A percentile compares a stretch with the other conserved stretches of the same genome.
phyloP scores from a whole-genome alignment of 2,329 filamentous ascomycete genomes.

The Trichoderma cornu-damae region DNA sequence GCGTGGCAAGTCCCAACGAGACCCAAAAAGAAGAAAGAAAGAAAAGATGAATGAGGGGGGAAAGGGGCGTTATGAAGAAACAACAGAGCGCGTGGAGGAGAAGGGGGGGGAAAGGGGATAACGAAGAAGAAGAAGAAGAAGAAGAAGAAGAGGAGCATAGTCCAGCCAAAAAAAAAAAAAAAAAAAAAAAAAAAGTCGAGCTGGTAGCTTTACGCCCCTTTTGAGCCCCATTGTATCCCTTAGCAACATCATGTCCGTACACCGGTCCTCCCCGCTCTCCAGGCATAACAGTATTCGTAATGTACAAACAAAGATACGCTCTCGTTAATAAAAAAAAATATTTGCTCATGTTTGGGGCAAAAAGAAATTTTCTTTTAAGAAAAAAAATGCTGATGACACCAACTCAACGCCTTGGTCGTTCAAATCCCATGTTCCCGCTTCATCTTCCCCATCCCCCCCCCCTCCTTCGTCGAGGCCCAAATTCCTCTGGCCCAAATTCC shows the following conservation, averaged over 20 bases:
- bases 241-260: conserved; percentile 14
- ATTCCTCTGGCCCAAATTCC: too few species aligned
- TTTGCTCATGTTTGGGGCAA: too few species aligned
- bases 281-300: conserved; percentile 13
- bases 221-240: neutral
- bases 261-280: conserved; percentile 11
- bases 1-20: neutral
- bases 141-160: neutral
- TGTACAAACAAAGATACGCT: conserved; percentile 19
- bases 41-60: neutral
- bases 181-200: neutral
- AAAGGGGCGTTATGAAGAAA: neutral
- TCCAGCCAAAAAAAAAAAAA: neutral
- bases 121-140: neutral
- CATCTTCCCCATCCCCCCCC: neutral
- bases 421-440: neutral
- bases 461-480: neutral
- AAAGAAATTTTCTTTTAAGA: neutral
- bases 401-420: neutral
- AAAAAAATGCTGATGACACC: neutral
- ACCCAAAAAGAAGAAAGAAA: conserved; percentile 8
- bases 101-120: neutral
- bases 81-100: neutral
- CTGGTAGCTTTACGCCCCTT: neutral
- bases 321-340: conserved; percentile 12